Evolutionary conservation across 2,329 filamentous ascomycete species (phyloP).

Genomic region (Colletotrichum tofieldiae): DNA sequence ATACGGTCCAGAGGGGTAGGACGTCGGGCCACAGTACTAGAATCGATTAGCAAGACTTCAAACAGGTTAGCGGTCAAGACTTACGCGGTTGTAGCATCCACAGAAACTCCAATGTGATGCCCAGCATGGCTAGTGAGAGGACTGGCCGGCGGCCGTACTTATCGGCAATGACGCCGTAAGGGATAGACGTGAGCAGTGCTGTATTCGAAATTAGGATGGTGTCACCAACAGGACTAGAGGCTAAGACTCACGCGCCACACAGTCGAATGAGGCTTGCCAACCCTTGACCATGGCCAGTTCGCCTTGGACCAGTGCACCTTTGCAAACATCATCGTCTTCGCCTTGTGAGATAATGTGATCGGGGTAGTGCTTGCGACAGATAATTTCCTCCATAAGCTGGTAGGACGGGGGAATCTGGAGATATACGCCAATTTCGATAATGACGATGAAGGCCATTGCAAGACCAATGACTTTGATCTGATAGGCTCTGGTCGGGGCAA

Average conservation of each 20-base stretch:
- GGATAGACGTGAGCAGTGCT: slow-evolving; percentile 62
- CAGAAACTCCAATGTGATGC: slow-evolving; percentile 47
- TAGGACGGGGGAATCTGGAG: slow-evolving; percentile 60
- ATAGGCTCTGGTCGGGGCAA: slow-evolving; percentile 48
- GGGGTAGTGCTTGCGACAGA: slow-evolving; percentile 66
- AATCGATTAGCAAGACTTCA: slow-evolving; percentile 44
- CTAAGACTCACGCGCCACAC: slow-evolving; percentile 59
- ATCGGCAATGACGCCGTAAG: slow-evolving; percentile 64
- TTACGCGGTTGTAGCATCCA: slow-evolving; percentile 54
- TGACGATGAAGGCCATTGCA: slow-evolving; percentile 57
- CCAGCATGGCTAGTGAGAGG: slow-evolving; percentile 55
- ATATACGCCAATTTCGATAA: slow-evolving; percentile 60
- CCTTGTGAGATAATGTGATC: slow-evolving; percentile 52
- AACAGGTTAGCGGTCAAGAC: slow-evolving; percentile 32
- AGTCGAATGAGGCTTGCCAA: slow-evolving; percentile 61
- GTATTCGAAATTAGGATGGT: not conserved
- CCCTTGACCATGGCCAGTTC: slow-evolving; percentile 67
- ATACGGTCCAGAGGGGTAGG: slow-evolving; percentile 59
- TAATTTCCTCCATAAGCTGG: slow-evolving; percentile 68
- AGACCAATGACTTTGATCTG: slow-evolving; percentile 51
- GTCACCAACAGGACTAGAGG: not conserved
- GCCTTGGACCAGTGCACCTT: slow-evolving; percentile 64
- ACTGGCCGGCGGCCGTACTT: slow-evolving; percentile 62
- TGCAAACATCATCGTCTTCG: slow-evolving; percentile 64
- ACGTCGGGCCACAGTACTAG: slow-evolving; percentile 55